A percentile compares a stretch with the other conserved stretches of the same genome.
Evolutionary conservation across 1,284 basidiomycete genomes (phyloP).

Genomic region (Melampsora larici-populina): DNA sequence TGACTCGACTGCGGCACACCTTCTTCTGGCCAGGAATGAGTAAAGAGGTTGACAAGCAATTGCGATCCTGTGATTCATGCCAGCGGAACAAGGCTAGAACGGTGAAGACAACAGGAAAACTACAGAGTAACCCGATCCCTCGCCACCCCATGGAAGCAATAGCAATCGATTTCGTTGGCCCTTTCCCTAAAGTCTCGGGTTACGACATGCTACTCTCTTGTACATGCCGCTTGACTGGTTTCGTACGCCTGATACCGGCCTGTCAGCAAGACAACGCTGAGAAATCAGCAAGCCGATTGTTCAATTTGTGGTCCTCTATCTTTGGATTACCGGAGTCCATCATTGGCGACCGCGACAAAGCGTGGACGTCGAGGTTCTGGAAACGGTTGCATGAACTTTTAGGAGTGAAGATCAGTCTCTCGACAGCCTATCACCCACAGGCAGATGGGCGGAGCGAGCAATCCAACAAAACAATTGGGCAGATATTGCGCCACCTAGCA

Average conservation of each 20-base stretch:
- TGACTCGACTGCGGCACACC: background rate
- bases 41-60: background rate
- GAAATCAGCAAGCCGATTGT: no score
- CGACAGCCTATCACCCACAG: no score
- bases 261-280: no score
- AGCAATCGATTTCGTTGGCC: slow-evolving; percentile 14
- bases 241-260: no score
- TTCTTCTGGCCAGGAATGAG: slow-evolving; percentile 15
- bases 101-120: background rate
- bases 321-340: slow-evolving; percentile 47
- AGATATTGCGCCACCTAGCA: no score
- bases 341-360: slow-evolving; percentile 48
- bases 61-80: background rate
- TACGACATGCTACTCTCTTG: slow-evolving; percentile 29
- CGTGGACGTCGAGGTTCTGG: slow-evolving; percentile 50
- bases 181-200: background rate
- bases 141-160: background rate
- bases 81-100: slow-evolving; percentile 1
- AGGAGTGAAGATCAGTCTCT: no score
- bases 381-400: no score
- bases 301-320: no score
- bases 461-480: no score
- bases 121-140: background rate
- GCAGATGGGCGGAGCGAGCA: no score
- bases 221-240: no score